These are phyloP conservation scores for Fremontodendron californicum DNA, from an alignment of 345 rosid genomes.

Conservation along the genomic window DNA sequence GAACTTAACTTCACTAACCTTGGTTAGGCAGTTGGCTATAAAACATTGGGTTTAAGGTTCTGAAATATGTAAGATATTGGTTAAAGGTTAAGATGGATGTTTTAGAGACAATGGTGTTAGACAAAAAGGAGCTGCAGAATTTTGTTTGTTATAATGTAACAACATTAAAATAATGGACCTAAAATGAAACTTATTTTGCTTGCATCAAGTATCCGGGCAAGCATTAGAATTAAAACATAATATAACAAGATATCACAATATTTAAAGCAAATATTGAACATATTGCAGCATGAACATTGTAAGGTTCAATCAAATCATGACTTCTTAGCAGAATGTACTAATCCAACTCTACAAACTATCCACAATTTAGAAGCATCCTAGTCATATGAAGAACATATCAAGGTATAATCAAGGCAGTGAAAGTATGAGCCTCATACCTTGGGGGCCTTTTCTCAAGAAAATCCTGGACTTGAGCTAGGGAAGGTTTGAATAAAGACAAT, in stretches of 20 bases:
- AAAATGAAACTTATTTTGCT: not conserved
- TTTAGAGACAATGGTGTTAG: not conserved
- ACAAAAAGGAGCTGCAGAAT: not conserved
- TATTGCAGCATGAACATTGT: not conserved
- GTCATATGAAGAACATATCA: not conserved
- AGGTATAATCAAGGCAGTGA: not conserved
- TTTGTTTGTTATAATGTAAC: not conserved
- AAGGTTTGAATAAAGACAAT: constrained; percentile 80
- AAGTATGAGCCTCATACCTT: constrained; percentile 34
- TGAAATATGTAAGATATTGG: not conserved
- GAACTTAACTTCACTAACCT: not conserved
- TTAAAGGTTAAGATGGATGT: not conserved
- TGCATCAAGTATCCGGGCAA: not conserved
- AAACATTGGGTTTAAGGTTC: not conserved
- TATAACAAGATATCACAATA: not conserved
- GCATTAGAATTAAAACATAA: not conserved
- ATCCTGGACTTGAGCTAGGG: constrained; percentile 66
- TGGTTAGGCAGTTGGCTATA: not conserved
- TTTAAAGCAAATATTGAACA: not conserved
- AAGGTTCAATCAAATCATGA: not conserved
- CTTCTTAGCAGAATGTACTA: not conserved
- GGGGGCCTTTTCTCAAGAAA: constrained; percentile 77
- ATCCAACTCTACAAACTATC: not conserved
- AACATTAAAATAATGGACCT: not conserved
- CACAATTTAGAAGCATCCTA: not conserved